These are phyloP conservation scores for Tolypocladium inflatum DNA, from an alignment of 2,329 filamentous ascomycete genomes.

Conservation along the genomic window DNA sequence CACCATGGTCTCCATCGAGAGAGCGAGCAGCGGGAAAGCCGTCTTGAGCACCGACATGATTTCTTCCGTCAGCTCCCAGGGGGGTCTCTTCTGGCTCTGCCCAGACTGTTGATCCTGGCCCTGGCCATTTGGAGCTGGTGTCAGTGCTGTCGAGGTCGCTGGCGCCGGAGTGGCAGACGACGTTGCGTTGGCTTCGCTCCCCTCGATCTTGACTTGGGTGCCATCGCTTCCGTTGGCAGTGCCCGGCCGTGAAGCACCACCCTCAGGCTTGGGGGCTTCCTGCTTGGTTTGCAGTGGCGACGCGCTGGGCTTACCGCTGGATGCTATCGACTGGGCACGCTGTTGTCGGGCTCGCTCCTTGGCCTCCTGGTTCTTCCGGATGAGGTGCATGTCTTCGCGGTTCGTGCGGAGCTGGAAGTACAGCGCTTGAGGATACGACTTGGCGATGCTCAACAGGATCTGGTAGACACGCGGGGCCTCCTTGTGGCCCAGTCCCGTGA, in stretches of 20 bases:
- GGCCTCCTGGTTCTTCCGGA: conserved; percentile 79
- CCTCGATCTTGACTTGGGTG: conserved; percentile 35
- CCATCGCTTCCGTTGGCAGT: conserved; percentile 39
- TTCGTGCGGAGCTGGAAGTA: conserved; percentile 94
- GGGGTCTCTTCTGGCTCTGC: conserved; percentile 56
- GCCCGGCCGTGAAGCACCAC: conserved; percentile 34
- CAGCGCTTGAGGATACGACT: conserved; percentile 87
- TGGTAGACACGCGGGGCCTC: conserved; percentile 81
- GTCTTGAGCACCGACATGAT: conserved; percentile 94
- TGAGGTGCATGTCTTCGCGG: conserved; percentile 83
- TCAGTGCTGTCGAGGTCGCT: conserved; percentile 14
- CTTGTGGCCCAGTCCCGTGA: conserved; percentile 83
- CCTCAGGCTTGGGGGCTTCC: conserved; percentile 32
- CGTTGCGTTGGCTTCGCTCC: conserved; percentile 22
- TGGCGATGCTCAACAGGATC: conserved; percentile 87
- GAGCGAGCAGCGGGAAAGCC: conserved; percentile 85
- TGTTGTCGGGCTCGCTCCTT: conserved; percentile 55
- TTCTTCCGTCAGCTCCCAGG: conserved; percentile 95
- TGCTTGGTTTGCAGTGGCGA: conserved; percentile 44
- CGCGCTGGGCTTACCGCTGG: conserved; percentile 33
- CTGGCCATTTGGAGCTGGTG: conserved; percentile 8
- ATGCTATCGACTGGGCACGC: conserved; percentile 34
- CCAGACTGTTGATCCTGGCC: conserved; percentile 12
- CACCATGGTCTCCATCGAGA: conserved; percentile 99
- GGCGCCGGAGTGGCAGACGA: conserved; percentile 14